Base-by-base conservation (phyloP, 257 asterid species). In the Prunella vulgaris region DNA sequence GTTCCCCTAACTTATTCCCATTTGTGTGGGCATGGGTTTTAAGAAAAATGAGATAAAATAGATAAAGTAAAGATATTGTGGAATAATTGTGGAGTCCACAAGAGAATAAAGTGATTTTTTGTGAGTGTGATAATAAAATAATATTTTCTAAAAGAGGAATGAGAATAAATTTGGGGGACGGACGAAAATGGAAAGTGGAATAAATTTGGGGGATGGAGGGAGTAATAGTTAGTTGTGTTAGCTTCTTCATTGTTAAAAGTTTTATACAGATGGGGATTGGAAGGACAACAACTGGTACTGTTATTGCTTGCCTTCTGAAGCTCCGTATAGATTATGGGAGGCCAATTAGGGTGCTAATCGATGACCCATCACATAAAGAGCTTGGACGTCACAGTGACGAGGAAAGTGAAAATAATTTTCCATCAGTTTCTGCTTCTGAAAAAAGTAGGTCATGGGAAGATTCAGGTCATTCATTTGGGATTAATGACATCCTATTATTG, bases 261-360 rank as follows among this genome's bases (percentile, higher is more conserved):
- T 51, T 72, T 67, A 62, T 52, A 73, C 87, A 93, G 96, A 93
- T 93, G 97, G 98, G 98, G 60, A 90, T 90, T 63, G 98, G 97
- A 67, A 86, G 98, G 87, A 93, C 97, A 67, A 93, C 97, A 58
- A 88, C 96, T 25, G 98, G 98, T 62, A 93, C 98, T 64, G 98
- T 93, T 60, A 93, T 87, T 64, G 95, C 98, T 68, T 93, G 98
- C 81, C 98, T 93, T 76, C 75, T 93, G 75, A 93, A 88, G 78
- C 97, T 85, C 65, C 87, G 98, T 37, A 88, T 93, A 32, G 95
- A 90, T 83, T 63, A 78, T 74, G 98, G 98, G 62, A 87, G 94
- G 79, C 98, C 98, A 22, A 83, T 93, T 63, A 87, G 82, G 83
- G 80, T 87, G 77, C 75, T 86, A 75, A 77, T 48, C 63, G 87